These are phyloP conservation scores for Entrophospora sp. DNA, from an alignment of 192 early-diverging fungal species.

Conservation along the genomic window DNA sequence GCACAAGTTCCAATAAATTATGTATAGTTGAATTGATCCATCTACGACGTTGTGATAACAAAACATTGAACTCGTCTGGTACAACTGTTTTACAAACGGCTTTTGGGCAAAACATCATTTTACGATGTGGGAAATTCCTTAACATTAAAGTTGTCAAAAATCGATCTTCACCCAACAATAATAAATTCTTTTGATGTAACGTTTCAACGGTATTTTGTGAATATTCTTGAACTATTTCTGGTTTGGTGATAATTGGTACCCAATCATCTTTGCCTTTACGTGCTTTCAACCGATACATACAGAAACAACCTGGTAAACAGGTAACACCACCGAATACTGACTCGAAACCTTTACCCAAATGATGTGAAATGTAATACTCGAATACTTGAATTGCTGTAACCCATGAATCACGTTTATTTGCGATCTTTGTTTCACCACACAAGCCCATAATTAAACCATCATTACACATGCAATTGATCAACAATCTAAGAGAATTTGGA, in stretches of 20 bases:
- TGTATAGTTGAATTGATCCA: slow-evolving; percentile 98
- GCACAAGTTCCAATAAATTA: slow-evolving; percentile 85
- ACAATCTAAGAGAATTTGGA: slow-evolving; percentile 60
- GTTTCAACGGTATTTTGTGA: slow-evolving; percentile 76
- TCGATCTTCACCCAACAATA: slow-evolving; percentile 86
- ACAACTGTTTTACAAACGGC: slow-evolving; percentile 82
- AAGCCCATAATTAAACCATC: slow-evolving; percentile 90
- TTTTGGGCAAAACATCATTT: slow-evolving; percentile 81
- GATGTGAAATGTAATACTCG: slow-evolving; percentile 98
- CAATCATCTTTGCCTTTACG: slow-evolving; percentile 59
- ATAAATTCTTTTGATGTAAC: slow-evolving; percentile 79
- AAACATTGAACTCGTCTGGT: slow-evolving; percentile 70
- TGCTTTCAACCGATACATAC: slow-evolving; percentile 94
- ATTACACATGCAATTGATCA: slow-evolving; percentile 87
- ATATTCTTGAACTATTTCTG: slow-evolving; percentile 80
- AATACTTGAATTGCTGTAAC: slow-evolving; percentile 96
- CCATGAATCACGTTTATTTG: slow-evolving; percentile 86
- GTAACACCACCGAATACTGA: slow-evolving; percentile 96
- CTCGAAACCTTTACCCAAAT: slow-evolving; percentile 92
- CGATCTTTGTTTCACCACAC: slow-evolving; percentile 97
- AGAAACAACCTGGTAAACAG: slow-evolving; percentile 95
- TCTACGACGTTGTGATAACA: slow-evolving; percentile 84
- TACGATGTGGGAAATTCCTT: slow-evolving; percentile 75
- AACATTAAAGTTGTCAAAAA: slow-evolving; percentile 87
- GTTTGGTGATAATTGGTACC: slow-evolving; percentile 85